These are phyloP conservation scores for Nothophytophthora sp. DNA, from an alignment of 352 stramenopile genomes.

Conservation along the genomic window DNA sequence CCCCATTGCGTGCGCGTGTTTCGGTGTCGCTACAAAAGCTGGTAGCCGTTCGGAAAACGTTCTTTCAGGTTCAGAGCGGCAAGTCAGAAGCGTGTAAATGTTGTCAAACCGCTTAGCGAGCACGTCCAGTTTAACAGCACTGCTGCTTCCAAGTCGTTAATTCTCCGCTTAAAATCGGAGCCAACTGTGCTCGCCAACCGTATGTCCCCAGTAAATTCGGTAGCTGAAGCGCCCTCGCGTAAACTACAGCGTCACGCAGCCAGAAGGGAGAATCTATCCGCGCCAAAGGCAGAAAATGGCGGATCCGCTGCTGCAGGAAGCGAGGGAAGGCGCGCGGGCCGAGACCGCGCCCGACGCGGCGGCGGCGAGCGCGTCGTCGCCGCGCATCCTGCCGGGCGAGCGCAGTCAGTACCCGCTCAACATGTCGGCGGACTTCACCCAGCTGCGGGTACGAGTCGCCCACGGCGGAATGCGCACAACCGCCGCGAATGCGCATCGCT, in stretches of 20 bases:
- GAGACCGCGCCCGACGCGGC: neutral
- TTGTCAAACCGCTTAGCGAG: neutral
- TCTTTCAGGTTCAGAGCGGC: no score
- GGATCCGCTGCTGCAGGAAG: no score
- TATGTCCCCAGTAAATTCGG: no score
- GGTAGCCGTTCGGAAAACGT: no score
- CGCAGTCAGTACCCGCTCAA: slow-evolving; percentile 58
- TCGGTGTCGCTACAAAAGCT: no score
- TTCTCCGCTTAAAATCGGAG: neutral
- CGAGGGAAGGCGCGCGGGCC: neutral
- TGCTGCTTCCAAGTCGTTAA: neutral
- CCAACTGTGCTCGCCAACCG: neutral
- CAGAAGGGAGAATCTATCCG: no score
- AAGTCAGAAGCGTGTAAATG: no score
- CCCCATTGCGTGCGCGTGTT: no score
- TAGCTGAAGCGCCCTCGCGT: slow-evolving; percentile 10
- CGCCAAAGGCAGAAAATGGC: slow-evolving; percentile 14
- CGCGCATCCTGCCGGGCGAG: slow-evolving; percentile 23
- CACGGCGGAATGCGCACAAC: neutral
- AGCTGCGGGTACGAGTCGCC: slow-evolving; percentile 43
- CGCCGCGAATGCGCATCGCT: neutral
- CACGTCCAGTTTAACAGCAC: neutral
- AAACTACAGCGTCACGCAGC: slow-evolving; percentile 14
- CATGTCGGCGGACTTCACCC: slow-evolving; percentile 71
- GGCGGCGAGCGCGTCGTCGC: slow-evolving; percentile 2